These are phyloP conservation scores for Claviceps sp. DNA, from an alignment of 2,329 filamentous ascomycete species.

Conservation along the genomic window DNA sequence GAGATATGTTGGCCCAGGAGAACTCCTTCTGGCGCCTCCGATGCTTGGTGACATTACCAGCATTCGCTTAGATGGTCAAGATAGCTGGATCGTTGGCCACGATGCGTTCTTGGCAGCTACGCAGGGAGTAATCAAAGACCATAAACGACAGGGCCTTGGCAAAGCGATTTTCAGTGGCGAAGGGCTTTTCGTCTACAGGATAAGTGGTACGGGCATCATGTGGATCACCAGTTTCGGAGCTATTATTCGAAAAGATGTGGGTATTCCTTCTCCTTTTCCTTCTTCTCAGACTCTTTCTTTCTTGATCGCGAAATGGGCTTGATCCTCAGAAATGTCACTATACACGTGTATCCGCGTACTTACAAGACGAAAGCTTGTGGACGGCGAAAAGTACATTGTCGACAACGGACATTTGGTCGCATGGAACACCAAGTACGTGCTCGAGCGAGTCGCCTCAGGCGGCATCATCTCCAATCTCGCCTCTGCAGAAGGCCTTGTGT, in stretches of 20 bases:
- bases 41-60: slow-evolving; percentile 76
- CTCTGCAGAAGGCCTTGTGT: slow-evolving; percentile 78
- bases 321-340: neutral
- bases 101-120: slow-evolving; percentile 81
- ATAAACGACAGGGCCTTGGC: slow-evolving; percentile 70
- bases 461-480: slow-evolving; percentile 82
- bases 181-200: slow-evolving; percentile 80
- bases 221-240: slow-evolving; percentile 93
- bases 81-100: slow-evolving; percentile 73
- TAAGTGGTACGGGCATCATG: slow-evolving; percentile 64
- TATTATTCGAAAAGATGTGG: slow-evolving; percentile 84
- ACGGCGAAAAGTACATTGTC: slow-evolving; percentile 78
- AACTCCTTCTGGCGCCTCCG: slow-evolving; percentile 70
- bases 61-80: slow-evolving; percentile 56
- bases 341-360: neutral
- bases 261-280: neutral
- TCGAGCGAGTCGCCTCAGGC: slow-evolving; percentile 81
- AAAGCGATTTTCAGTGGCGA: slow-evolving; percentile 94
- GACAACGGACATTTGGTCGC: slow-evolving; percentile 90
- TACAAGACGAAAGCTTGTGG: slow-evolving; percentile 28
- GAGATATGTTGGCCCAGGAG: slow-evolving; percentile 77
- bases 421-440: slow-evolving; percentile 90
- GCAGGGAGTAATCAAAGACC: slow-evolving; percentile 75
- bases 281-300: neutral
- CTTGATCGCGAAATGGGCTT: neutral